phyloP scores from a whole-genome alignment of 202 grass and related monocot genomes.

The Setaria italica region DNA sequence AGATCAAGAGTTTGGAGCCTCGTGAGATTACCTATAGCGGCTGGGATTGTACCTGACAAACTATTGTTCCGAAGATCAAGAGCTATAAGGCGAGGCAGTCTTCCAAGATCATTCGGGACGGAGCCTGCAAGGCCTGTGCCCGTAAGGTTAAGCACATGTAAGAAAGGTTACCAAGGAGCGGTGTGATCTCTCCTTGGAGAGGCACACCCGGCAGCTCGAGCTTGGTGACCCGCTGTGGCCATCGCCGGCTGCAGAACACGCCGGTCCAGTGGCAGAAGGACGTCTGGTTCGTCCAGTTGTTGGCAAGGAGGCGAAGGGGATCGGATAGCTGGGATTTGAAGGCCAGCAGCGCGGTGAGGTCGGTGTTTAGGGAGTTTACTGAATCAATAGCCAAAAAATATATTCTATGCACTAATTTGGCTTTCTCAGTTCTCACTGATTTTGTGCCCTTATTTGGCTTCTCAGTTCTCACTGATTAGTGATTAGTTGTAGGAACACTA shows the following conservation, averaged over 20 bases:
- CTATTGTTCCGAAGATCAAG: neutral
- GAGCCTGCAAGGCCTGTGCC: neutral
- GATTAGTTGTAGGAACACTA: too few relatives aligned
- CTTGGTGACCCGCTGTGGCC: neutral
- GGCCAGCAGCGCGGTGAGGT: neutral
- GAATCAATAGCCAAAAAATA: too few relatives aligned
- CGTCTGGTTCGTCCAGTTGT: neutral
- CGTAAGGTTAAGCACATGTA: neutral
- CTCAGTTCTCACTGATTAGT: too few relatives aligned
- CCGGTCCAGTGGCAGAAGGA: slow-evolving; percentile 1
- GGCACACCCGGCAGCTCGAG: neutral
- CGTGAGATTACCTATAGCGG: neutral
- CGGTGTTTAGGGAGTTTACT: neutral
- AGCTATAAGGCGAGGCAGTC: neutral
- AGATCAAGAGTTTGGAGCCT: neutral
- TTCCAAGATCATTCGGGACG: neutral
- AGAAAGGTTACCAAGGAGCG: slow-evolving; percentile 18
- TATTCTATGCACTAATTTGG: too few relatives aligned
- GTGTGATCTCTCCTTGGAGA: neutral
- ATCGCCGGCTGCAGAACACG: neutral
- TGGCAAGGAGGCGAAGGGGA: neutral
- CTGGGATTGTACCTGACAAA: neutral
- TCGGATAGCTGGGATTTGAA: neutral
- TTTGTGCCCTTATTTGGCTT: too few relatives aligned
- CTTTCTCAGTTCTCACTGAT: too few relatives aligned